Evolutionary conservation across 2,329 filamentous ascomycete genomes (phyloP).

Genomic region (Huntiella omanensis): DNA sequence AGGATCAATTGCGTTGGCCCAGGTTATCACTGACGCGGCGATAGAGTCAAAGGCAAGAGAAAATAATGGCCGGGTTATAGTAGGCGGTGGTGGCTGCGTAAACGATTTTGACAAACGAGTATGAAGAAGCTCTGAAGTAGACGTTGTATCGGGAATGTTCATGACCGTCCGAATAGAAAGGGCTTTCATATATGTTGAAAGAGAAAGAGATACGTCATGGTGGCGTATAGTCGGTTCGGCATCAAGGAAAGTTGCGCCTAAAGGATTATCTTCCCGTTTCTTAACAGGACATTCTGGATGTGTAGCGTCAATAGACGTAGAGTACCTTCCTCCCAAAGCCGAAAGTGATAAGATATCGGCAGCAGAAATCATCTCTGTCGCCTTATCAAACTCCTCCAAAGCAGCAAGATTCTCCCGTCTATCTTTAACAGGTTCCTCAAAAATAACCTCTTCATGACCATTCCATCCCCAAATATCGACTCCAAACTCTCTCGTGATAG

Average conservation of each 20-base stretch:
- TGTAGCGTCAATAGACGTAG: constrained; percentile 42
- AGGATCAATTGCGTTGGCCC: constrained; percentile 28
- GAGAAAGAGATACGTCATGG: constrained; percentile 3
- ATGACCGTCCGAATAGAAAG: not conserved
- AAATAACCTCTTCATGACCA: constrained; percentile 12
- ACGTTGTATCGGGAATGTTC: too few relatives aligned
- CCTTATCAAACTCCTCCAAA: constrained; percentile 33
- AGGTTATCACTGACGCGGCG: constrained; percentile 21
- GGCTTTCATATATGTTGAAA: constrained; percentile 4
- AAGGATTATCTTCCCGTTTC: constrained; percentile 29
- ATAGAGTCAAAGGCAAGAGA: constrained; percentile 38
- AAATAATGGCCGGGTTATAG: constrained; percentile 15
- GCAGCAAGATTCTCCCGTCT: constrained; percentile 14
- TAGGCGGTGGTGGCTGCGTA: not conserved
- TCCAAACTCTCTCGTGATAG: constrained; percentile 49
- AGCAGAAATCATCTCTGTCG: constrained; percentile 42
- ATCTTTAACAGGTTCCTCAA: constrained; percentile 8
- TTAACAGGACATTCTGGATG: constrained; percentile 34
- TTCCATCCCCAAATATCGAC: constrained; percentile 43
- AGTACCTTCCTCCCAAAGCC: constrained; percentile 11
- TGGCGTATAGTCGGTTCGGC: constrained; percentile 21
- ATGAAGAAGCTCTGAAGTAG: not conserved
- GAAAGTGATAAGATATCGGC: constrained; percentile 41
- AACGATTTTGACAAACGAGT: not conserved
- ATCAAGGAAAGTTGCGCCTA: constrained; percentile 30